phyloP scores from a whole-genome alignment of 164 flowering plant species.

The Warburgia ugandensis region DNA sequence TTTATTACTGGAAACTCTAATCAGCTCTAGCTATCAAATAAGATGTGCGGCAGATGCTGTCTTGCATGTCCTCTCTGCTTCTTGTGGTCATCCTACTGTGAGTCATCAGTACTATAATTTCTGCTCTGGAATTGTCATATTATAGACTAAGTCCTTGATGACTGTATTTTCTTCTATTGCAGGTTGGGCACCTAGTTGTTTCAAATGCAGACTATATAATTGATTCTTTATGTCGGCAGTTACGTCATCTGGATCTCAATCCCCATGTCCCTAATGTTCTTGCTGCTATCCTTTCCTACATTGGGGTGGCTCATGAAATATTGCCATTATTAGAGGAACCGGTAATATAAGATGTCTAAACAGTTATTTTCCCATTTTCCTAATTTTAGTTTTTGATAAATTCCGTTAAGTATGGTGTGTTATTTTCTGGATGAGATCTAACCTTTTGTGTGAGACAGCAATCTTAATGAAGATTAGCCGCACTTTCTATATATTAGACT shows the following conservation, averaged over 20 bases:
- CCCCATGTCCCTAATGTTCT: constrained; percentile 86
- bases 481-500: too few species aligned
- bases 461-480: too few species aligned
- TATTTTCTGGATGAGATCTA: too few species aligned
- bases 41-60: constrained; percentile 77
- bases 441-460: too few species aligned
- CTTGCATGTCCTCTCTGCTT: constrained; percentile 49
- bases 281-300: constrained; percentile 80
- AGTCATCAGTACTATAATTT: constrained; percentile 16
- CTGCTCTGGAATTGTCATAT: background rate
- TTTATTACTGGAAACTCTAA: constrained; percentile 75
- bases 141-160: background rate
- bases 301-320: constrained; percentile 78
- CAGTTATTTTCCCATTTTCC: background rate
- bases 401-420: background rate
- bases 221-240: constrained; percentile 82
- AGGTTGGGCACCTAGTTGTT: constrained; percentile 83
- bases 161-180: constrained; percentile 17
- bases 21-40: constrained; percentile 62
- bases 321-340: constrained; percentile 94
- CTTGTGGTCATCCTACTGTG: constrained; percentile 67
- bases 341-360: constrained; percentile 31
- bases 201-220: constrained; percentile 87
- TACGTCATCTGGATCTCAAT: constrained; percentile 86
- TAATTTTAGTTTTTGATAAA: constrained; percentile 1